Evolutionary conservation across 179 eudicot genomes (phyloP), one percentile per base, ranked within the genome.

Genomic region (Silene vulgaris): DNA sequence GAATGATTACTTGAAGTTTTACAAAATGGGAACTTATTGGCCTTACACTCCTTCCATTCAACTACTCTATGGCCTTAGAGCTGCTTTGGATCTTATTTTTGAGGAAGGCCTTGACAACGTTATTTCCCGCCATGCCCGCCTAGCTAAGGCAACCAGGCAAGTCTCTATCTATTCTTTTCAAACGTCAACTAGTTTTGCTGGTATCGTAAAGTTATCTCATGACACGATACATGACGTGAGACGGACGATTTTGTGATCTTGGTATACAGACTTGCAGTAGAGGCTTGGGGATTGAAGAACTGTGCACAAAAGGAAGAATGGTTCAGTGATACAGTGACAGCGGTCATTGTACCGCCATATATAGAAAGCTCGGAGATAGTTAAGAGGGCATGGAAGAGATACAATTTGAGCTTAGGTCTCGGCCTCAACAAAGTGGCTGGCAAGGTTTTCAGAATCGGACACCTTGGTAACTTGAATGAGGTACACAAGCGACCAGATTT

Each of bases 1-100:
- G 99, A 87, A 85, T 12, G 98, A 96, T 79, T 96, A 96, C 94
- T 78, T 96, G 85, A 96, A 91, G 87, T 90, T 86, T 83, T 96
- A 96, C 77, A 91, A 96, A 73, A 12, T 93, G 81, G 99, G 99
- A 40, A 88, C 88, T 19, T 93, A 83, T 76, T 96, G 99, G 99
- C 99, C 99, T 35, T 96, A 96, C 90, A 96, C 99, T 67, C 99
- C 99, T 78, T 93, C 97, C 72, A 93, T 93, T 80, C 99, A 96
- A 59, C 92, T 96, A 65, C 83, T 96, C 11, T 96, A 96, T 80
- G 99, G 99, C 29, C 93, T 96, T 5, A 85, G 88, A 78, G 91
- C 93, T 21, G 97, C 97, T 76, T 83, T 96, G 79, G 98, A 96
- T 80, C 93, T 96, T 81, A 73, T 93, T 19, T 96, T 96, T 52